Conservation (phyloP, 192 early-diverging fungal genomes). For the Phlyctochytrium arcticum region DNA sequence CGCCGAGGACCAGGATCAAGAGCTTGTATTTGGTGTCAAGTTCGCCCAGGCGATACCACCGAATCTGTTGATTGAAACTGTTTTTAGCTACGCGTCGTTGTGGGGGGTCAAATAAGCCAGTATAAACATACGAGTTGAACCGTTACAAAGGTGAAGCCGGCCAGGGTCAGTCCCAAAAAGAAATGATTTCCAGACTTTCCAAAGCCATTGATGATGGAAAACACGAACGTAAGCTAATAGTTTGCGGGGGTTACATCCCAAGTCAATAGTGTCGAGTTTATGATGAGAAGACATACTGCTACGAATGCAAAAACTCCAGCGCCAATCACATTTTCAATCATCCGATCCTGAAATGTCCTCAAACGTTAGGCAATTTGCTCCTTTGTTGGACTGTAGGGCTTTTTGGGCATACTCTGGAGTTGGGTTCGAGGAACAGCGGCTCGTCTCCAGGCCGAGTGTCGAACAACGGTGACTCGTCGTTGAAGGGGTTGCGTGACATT, state of each 20-base stretch:
- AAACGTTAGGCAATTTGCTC: background rate
- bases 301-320: background rate
- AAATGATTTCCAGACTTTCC: slow-evolving; percentile 2
- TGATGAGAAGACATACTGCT: background rate
- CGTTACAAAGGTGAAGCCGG: slow-evolving; percentile 5
- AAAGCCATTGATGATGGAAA: slow-evolving; percentile 13
- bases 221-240: slow-evolving; percentile 9
- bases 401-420: background rate
- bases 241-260: background rate
- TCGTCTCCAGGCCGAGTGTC: slow-evolving; percentile 13
- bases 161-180: slow-evolving; percentile 2
- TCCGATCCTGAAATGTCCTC: slow-evolving; percentile 4
- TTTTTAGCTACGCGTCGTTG: background rate
- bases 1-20: background rate
- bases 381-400: background rate
- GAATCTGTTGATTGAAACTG: slow-evolving; percentile 1
- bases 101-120: background rate
- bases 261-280: background rate
- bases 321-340: slow-evolving; percentile 19
- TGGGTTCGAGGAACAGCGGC: slow-evolving; percentile 16
- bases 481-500: slow-evolving; percentile 21
- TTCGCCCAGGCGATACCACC: slow-evolving; percentile 18
- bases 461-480: slow-evolving; percentile 18
- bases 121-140: slow-evolving; percentile 13
- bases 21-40: slow-evolving; percentile 18